Evolutionary conservation across 169 alveolate species (phyloP).

Genomic region (Plasmodium malariae): DNA sequence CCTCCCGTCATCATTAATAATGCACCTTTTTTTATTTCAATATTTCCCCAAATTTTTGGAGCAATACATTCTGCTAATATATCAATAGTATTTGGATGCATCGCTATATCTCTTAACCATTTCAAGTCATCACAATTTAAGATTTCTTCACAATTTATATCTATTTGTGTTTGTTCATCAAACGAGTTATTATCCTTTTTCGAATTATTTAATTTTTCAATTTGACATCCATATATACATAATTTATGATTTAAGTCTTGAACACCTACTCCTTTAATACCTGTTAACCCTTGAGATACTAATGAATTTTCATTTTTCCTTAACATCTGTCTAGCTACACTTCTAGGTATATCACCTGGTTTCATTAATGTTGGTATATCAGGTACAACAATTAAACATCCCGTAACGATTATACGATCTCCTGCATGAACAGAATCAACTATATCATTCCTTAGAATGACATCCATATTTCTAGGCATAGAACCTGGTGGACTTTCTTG

Average conservation of each 20-base stretch:
- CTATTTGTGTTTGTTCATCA: conserved; percentile 79
- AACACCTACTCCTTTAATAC: conserved; percentile 95
- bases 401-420: conserved; percentile 95
- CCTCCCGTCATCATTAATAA: conserved; percentile 97
- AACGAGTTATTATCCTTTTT: conserved; percentile 77
- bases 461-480: conserved; percentile 98
- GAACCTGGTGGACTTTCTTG: conserved; percentile 96
- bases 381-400: conserved; percentile 96
- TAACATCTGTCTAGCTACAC: conserved; percentile 81
- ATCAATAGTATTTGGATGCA: conserved; percentile 84
- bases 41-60: conserved; percentile 97
- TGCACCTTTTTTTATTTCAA: conserved; percentile 97
- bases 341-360: conserved; percentile 95
- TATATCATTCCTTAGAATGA: conserved; percentile 93
- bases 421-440: conserved; percentile 98
- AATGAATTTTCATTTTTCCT: conserved; percentile 81
- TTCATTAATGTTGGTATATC: conserved; percentile 95
- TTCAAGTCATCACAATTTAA: conserved; percentile 81
- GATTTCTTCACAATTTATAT: conserved; percentile 82
- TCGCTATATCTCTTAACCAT: conserved; percentile 87
- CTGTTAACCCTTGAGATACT: conserved; percentile 92
- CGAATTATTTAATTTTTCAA: conserved; percentile 79
- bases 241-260: conserved; percentile 94
- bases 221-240: conserved; percentile 91
- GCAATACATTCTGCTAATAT: conserved; percentile 93